These are phyloP conservation scores for Dryas octopetala DNA, from an alignment of 306 rosid genomes.

Conservation along the genomic window DNA sequence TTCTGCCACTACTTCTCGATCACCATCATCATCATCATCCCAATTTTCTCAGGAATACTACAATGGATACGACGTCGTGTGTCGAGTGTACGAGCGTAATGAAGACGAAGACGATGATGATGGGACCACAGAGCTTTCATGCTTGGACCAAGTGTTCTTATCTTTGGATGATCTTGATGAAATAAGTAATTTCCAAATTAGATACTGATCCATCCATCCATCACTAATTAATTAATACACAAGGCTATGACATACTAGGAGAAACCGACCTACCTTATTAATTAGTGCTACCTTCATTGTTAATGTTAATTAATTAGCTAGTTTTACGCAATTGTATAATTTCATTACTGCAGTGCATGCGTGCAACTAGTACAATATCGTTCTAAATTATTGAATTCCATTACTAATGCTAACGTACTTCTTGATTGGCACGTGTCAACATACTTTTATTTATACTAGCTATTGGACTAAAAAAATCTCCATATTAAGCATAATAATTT, in stretches of 20 bases:
- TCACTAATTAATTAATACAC: too few species aligned
- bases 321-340: conserved; percentile 1
- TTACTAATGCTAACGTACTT: too few species aligned
- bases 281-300: neutral
- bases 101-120: conserved; percentile 44
- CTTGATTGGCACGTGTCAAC: too few species aligned
- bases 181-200: conserved; percentile 72
- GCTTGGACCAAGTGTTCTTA: conserved; percentile 95
- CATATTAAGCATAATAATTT: too few species aligned
- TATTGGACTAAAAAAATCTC: too few species aligned
- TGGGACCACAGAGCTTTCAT: conserved; percentile 74
- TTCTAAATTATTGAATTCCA: too few species aligned
- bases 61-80: conserved; percentile 70
- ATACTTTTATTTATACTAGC: too few species aligned
- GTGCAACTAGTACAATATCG: too few species aligned
- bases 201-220: neutral
- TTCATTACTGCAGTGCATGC: neutral
- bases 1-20: too few species aligned
- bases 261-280: too few species aligned
- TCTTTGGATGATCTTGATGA: conserved; percentile 95
- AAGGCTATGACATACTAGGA: too few species aligned
- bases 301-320: neutral
- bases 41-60: conserved; percentile 48
- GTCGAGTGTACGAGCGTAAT: conserved; percentile 64
- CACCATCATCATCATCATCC: conserved; percentile 39